Base-by-base conservation (phyloP, 352 stramenopile species). In the Globisporangium viniferum region DNA sequence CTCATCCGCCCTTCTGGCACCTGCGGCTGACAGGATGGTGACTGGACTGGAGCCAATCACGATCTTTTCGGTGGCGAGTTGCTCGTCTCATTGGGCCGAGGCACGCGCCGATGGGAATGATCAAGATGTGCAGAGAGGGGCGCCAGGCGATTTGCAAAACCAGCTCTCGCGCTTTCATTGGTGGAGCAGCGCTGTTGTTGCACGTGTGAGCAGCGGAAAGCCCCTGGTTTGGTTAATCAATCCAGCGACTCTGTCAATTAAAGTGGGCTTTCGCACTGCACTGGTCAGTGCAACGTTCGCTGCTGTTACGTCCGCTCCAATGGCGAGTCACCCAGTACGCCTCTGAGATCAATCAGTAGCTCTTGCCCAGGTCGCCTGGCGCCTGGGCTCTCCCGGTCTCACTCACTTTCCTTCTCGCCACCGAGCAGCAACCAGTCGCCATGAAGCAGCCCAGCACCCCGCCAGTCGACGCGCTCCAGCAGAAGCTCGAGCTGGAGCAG, bases 361-460 rank as follows among this genome's bases (percentile, higher is more conserved):
- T 18, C 36, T 44, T 14, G 36, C 36, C 2, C 27, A 24, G 35
- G 24, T 31, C 27, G 5, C 20, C 4, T 14, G 22, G 10, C 51
- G 18, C 18, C 24, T 20, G n/a, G n/a, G 7, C 53, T 22, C 27
- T 59, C 27, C 0, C 22, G 20, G n/a, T 27, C 9, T 27, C 27
- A 24, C 18, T 65, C 59, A 65, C 59, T 65, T 65, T 39, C n/a
- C 41, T 55, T 65, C 44, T 48, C 59, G 1, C 44, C 59, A 31
- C 44, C 18, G 41, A 41, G 7, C 36, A 39, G 24, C 18, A 54
- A 2, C 3, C 14, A 20, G 24, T 48, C 31, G 3, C 39, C 15
- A 65, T 65, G 59, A 65, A 58, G 44, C 59, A 65, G 27, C 59
- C 59, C 12, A 29, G 8, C 41, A 65, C 59, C 18, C 44, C 59